Base-by-base conservation (phyloP, 495 filamentous ascomycete species). In the Aspergillus avenaceus region DNA sequence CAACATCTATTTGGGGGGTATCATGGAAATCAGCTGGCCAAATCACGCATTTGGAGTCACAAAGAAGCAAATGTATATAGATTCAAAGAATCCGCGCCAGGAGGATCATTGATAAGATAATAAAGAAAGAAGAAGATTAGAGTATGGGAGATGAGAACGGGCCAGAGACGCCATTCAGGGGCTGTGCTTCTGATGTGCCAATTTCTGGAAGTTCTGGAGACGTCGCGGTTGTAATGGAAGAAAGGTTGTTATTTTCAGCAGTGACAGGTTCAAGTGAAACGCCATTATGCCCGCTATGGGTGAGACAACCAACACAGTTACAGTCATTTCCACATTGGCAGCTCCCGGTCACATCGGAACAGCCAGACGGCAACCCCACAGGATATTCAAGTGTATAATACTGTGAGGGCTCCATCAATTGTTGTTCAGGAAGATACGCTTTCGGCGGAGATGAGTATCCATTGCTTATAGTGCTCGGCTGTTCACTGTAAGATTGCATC, bases 261-360 rank as follows among this genome's bases (percentile, higher is more conserved):
- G 50, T 21, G 22, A 13, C 19, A 3, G 48, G 49, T 12, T 48
- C 47, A n/a, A 67, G 21, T 36, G 64, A 41, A 14, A 73, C 19
- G 23, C 70, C 71, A 26, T 66, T 69, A 49, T 78, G 75, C 37
- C 75, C 75, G 37, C 58, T 69, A 46, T 80, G 77, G 3, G 73
- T 76, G 8, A 75, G 62, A 49, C 76, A 79, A 9, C 76, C 77
- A n/a, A 72, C 49, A 47, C 77, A 80, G 48, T 51, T 66, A 51
- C 77, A 80, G 27, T 73, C 71, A 41, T 65, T 70, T 22, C 74
- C 74, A 32, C 77, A 80, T 47, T 67, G 69, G 47, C 77, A 80
- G 25, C 62, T 74, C 8, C 70, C 75, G n/a, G 65, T 71, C 14
- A 66, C 45, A 48, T 76, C 62, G 6, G 72, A 66, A 45, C 76